These are phyloP conservation scores for Solanum bulbocastanum DNA, from an alignment of 257 asterid genomes.

Conservation along the genomic window DNA sequence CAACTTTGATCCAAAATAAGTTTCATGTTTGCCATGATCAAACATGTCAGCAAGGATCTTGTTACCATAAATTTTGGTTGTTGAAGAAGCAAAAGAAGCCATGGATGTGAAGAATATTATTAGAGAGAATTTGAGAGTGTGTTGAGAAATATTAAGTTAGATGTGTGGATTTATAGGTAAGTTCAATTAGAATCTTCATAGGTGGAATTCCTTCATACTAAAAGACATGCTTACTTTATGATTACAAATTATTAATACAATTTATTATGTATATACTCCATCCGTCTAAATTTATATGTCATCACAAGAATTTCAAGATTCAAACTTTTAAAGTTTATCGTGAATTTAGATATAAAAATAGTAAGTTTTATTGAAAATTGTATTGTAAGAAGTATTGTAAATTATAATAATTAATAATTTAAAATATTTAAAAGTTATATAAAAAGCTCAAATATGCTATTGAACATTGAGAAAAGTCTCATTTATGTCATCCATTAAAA, in stretches of 20 bases:
- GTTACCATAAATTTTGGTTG: constrained; percentile 12
- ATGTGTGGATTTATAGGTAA: constrained; percentile 21
- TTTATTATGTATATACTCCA: too few relatives aligned
- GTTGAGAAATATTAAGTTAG: not conserved
- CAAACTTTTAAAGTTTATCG: not conserved
- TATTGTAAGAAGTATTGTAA: too few relatives aligned
- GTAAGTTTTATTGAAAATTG: too few relatives aligned
- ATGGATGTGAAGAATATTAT: constrained; percentile 14
- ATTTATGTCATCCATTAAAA: too few relatives aligned
- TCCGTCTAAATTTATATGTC: too few relatives aligned
- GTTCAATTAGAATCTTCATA: constrained; percentile 36
- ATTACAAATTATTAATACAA: not conserved
- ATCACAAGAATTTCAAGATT: too few relatives aligned
- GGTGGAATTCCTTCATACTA: constrained; percentile 39
- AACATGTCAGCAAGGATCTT: constrained; percentile 1
- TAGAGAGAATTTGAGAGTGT: not conserved
- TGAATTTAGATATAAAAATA: too few relatives aligned
- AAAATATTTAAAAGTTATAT: too few relatives aligned
- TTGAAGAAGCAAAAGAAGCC: constrained; percentile 42
- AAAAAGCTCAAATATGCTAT: too few relatives aligned
- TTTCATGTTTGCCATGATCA: constrained; percentile 18
- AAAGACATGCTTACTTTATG: constrained; percentile 22
- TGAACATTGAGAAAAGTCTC: too few relatives aligned
- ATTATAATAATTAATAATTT: too few relatives aligned
- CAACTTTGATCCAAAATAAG: constrained; percentile 1